Evolutionary conservation across 306 rosid genomes (phyloP).

Genomic region (Rosa persica): DNA sequence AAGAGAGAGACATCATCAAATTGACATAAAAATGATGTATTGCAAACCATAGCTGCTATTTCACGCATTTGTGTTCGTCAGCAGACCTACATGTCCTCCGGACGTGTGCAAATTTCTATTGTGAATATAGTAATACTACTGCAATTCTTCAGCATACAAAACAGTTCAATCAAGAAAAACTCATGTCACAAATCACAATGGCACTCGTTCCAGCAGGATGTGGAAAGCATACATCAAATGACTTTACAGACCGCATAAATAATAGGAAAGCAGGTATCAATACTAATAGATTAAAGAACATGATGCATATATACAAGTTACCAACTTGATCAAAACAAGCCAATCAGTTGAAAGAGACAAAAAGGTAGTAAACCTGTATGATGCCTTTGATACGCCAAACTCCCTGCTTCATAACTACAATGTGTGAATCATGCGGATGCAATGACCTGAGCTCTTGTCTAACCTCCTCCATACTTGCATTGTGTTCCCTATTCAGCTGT

Average conservation of each 20-base stretch:
- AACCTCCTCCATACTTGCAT: conserved; percentile 76
- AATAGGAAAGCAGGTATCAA: background rate
- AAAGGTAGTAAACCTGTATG: conserved; percentile 65
- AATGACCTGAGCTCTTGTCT: conserved; percentile 68
- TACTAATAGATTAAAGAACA: background rate
- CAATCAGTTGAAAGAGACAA: background rate
- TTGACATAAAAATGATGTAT: background rate
- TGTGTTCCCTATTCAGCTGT: conserved; percentile 81
- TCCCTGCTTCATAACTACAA: conserved; percentile 79
- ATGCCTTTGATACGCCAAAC: conserved; percentile 94
- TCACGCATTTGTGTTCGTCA: background rate
- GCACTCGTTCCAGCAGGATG: background rate
- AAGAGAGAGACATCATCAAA: background rate
- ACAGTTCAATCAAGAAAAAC: conserved; percentile 15
- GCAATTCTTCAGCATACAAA: background rate
- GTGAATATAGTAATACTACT: background rate
- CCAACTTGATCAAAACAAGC: background rate
- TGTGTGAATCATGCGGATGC: conserved; percentile 82
- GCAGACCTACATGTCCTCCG: background rate
- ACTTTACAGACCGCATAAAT: background rate
- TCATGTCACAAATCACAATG: background rate
- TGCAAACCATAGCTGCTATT: background rate
- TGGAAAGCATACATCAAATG: background rate
- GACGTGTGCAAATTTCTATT: background rate
- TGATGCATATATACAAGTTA: background rate